Base-by-base conservation (phyloP, 1,284 basidiomycete species). In the Puccinia polysora region DNA sequence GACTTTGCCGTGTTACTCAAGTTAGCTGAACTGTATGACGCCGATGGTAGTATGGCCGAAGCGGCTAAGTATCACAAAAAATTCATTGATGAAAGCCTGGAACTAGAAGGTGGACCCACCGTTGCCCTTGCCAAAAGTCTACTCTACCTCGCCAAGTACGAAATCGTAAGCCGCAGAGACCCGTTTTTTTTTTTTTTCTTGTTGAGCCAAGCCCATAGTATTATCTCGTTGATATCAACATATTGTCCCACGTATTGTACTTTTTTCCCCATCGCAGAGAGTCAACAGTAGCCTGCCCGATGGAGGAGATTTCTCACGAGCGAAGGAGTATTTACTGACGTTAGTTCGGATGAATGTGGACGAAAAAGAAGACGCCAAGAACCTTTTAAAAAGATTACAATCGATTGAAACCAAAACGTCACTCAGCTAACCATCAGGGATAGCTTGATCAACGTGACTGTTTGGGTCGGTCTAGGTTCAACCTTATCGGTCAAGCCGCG, bases 281-380 rank as follows among this genome's bases (percentile, higher is more conserved):
- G 50, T 64, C 14, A 64, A 64, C 23, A 52, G 30, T 50, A 20
- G 43, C 25, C 25, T 30, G n/a, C 15, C 34, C 15, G 50, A 43
- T 30, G 40, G 40, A n/a, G n/a, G n/a, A 40, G 45, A 62, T 62
- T 71, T 71, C 14, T 25, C 49, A 6, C 38, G 38, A 52, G 69
- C 69, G 34, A 62, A 63, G 50, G 69, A 71, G 28, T 71, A 63
- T 28, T 45, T 71, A 20, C 4, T 38, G 45, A 71, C 59, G 25
- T 38, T 71, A n/a, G 38, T 63, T 53, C 56, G 69, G 20, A 71
- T 71, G 69, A 71, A 71, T 63, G 69, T 71, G 18, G 69, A 62
- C 36, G 69, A 71, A 36, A 71, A 71, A 55, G 69, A 71, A 50
- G 69, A 71, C 15, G 69, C 69, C 14, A 62, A 71, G 58, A 38